Conservation (phyloP, 2,329 filamentous ascomycete species). For the Diaporthe sp. region DNA sequence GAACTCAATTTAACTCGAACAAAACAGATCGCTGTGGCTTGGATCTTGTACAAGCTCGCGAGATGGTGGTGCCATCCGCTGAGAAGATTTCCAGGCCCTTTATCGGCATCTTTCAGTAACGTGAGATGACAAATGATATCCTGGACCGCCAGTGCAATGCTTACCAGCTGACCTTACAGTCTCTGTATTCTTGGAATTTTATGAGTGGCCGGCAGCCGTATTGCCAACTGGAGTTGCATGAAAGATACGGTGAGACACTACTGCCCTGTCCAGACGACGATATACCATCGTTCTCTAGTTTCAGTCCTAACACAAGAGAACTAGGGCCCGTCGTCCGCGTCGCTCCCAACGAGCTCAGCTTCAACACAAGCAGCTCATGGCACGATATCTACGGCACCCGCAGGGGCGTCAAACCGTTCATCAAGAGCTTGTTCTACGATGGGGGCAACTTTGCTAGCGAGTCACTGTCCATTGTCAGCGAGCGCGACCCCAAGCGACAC, state of each 20-base stretch:
- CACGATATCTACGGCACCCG: conserved; percentile 43
- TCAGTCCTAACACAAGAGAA: background rate
- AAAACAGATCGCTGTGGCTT: background rate
- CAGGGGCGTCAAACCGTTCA: conserved; percentile 42
- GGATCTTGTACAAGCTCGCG: background rate
- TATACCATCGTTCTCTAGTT: background rate
- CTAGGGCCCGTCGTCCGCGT: conserved; percentile 4
- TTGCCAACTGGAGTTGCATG: background rate
- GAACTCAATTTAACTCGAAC: background rate
- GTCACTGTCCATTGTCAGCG: conserved; percentile 45
- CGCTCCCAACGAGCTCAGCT: conserved; percentile 13
- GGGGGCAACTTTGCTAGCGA: conserved; percentile 45
- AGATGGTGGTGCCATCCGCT: background rate
- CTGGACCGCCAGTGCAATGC: background rate
- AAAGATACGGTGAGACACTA: background rate
- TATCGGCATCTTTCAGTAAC: conserved; percentile 1
- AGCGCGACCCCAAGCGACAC: conserved; percentile 43
- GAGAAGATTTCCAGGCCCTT: background rate
- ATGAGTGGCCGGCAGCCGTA: background rate
- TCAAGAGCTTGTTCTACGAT: conserved; percentile 47
- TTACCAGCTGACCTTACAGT: background rate
- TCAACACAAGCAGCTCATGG: background rate
- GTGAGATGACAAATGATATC: background rate
- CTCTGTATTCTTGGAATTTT: background rate
- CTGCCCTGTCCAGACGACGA: background rate